Percentiles rank a stretch among this genome's conserved stretches.
phyloP scores from a whole-genome alignment of 805 yeast genomes.

The Yamadazyma nakazawae region DNA sequence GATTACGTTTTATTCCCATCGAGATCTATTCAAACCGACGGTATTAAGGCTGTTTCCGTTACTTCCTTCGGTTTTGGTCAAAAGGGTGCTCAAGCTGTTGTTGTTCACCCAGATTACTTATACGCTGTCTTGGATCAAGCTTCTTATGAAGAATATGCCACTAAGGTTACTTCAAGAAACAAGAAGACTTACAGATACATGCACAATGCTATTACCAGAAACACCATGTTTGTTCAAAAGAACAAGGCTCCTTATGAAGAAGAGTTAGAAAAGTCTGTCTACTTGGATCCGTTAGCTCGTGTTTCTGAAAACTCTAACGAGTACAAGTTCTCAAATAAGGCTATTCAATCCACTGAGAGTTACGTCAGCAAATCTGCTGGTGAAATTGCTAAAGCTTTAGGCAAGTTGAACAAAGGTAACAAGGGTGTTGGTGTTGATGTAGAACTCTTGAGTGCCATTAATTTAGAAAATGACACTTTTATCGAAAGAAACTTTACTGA shows the following conservation, averaged over 20 bases:
- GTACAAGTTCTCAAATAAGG: constrained; percentile 48
- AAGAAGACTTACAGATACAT: constrained; percentile 88
- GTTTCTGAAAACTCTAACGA: constrained; percentile 42
- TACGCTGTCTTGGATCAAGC: constrained; percentile 73
- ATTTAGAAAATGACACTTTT: constrained; percentile 86
- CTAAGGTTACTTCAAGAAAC: constrained; percentile 75
- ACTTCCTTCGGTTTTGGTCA: constrained; percentile 99
- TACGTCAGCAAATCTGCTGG: constrained; percentile 48
- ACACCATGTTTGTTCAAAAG: constrained; percentile 89
- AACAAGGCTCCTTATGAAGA: constrained; percentile 89
- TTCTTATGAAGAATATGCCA: constrained; percentile 67
- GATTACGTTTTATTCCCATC: constrained; percentile 94
- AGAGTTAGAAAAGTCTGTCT: constrained; percentile 84
- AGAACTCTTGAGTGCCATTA: constrained; percentile 78
- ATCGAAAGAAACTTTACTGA: constrained; percentile 87
- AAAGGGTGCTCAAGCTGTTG: constrained; percentile 96
- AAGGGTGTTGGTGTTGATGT: constrained; percentile 96
- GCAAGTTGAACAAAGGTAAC: constrained; percentile 51
- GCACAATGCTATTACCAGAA: constrained; percentile 91
- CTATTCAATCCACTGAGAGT: constrained; percentile 44
- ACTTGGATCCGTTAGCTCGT: constrained; percentile 93
- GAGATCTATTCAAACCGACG: constrained; percentile 89
- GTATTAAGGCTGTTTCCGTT: constrained; percentile 93
- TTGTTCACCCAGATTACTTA: constrained; percentile 90
- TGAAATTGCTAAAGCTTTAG: constrained; percentile 63